Conservation (phyloP, 139 green algal genomes). For the Choricystis sp. region DNA sequence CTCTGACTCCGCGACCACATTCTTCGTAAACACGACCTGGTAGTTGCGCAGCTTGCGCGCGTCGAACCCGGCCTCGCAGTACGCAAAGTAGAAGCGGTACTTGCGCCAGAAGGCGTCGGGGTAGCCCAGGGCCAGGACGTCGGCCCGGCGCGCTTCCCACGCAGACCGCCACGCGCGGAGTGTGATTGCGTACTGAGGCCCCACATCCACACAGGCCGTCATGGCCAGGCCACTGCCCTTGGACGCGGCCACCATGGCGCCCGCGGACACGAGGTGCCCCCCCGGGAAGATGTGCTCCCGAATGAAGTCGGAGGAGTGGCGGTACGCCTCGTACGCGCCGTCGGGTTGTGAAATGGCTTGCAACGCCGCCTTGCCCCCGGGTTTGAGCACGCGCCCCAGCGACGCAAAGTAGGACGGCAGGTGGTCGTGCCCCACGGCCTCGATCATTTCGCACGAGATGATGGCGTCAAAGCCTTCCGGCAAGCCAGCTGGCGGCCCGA, state of each 20-base stretch:
- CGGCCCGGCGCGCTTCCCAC: constrained; percentile 24
- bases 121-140: constrained; percentile 51
- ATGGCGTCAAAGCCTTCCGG: not conserved
- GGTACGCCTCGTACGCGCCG: constrained; percentile 76
- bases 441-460: constrained; percentile 92
- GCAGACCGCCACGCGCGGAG: constrained; percentile 51
- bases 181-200: constrained; percentile 76
- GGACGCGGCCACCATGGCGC: constrained; percentile 55
- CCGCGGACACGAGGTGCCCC: constrained; percentile 65
- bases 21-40: constrained; percentile 47
- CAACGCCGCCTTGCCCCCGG: constrained; percentile 50
- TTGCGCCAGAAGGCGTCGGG: constrained; percentile 66
- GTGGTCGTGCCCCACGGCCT: constrained; percentile 92
- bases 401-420: constrained; percentile 63
- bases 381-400: constrained; percentile 53
- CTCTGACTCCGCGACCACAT: not conserved
- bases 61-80: constrained; percentile 85
- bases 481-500: not conserved
- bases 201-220: constrained; percentile 54
- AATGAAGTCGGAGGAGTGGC: constrained; percentile 83
- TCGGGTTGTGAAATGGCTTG: constrained; percentile 57
- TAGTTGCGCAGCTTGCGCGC: constrained; percentile 64
- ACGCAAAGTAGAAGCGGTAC: constrained; percentile 88
- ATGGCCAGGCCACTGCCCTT: constrained; percentile 12
- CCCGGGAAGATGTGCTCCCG: constrained; percentile 95